Conservation (phyloP, 129 eudicot genomes). For the Kitagawia praeruptora region DNA sequence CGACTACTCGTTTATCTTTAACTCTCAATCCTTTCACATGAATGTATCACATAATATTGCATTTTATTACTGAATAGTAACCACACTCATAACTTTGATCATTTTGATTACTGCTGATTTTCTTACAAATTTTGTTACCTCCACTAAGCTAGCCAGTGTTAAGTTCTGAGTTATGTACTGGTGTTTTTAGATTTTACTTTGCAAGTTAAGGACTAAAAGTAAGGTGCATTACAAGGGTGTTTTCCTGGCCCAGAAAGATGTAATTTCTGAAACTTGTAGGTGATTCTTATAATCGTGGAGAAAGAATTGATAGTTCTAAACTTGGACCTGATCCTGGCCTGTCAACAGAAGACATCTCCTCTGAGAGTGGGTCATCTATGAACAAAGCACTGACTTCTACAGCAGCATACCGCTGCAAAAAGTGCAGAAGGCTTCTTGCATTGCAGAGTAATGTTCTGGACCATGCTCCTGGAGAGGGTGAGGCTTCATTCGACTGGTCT, state of each 20-base stretch:
- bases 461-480: slow-evolving; percentile 91
- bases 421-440: slow-evolving; percentile 88
- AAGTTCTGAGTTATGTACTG: background rate
- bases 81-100: background rate
- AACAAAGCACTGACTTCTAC: slow-evolving; percentile 26
- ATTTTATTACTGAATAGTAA: background rate
- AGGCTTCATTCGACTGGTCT: slow-evolving; percentile 81
- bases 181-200: background rate
- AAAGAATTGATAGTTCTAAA: slow-evolving; percentile 65
- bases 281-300: slow-evolving; percentile 88
- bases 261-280: slow-evolving; percentile 29
- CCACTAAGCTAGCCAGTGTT: background rate
- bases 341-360: slow-evolving; percentile 38
- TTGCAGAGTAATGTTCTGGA: slow-evolving; percentile 66
- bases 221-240: background rate
- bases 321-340: slow-evolving; percentile 90
- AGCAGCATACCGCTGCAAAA: slow-evolving; percentile 77
- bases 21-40: background rate
- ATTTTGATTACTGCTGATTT: background rate
- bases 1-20: background rate
- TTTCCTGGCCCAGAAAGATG: background rate
- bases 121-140: background rate
- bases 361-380: slow-evolving; percentile 25
- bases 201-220: background rate
- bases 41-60: background rate